Evolutionary conservation across 2,329 filamentous ascomycete genomes (phyloP), one percentile per base, ranked within the genome.

Genomic region (Emmonsiellopsis sp.): DNA sequence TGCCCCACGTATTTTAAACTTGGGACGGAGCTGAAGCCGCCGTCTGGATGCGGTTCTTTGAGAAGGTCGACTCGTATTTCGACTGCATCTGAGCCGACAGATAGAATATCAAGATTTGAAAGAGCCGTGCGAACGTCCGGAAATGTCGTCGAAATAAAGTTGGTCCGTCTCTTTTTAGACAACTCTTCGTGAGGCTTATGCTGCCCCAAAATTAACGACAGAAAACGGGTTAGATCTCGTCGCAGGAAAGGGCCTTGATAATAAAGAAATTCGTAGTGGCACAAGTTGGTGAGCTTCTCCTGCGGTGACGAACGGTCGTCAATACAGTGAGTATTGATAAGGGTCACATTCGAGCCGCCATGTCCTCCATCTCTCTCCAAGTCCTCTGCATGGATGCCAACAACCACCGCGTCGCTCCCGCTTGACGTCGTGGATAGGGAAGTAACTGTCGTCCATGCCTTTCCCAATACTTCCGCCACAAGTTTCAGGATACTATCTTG

Each of bases 231-330:
- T 45, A 93, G 73, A 64, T 93, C 87, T 53, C 87, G 79, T 32
- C 88, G 82, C 57, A 85, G 83, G 66, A 87, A 88, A 1, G 85
- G 80, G 7, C 78, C 77, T 57, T 84, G 80, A 3, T 86, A 87
- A 71, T 93, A 94, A 17, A 94, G 77, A 61, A 92, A 93, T 67
- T 94, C 88, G 71, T 92, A 93, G 70, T 93, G 87, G 71, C 86
- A 91, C 54, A 79, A 70, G 31, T 80, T 74, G 13, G 84, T 88
- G 27, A 90, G 77, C 45, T 75, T 68, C 40, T 79, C 67, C 59
- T 88, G 82, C n/a, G 84, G 82, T 14, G 83, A 82, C 73, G 85
- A 86, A 33, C 82, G 83, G 53, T 83, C 75, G 61, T 84, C 82
- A 57, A 89, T 82, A 64, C 85, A 88, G 66, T 92, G 86, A 27